Evolutionary conservation across 495 filamentous ascomycete genomes (phyloP), one percentile per base, ranked within the genome.

Genomic region (Hypoxylon cercidicola): DNA sequence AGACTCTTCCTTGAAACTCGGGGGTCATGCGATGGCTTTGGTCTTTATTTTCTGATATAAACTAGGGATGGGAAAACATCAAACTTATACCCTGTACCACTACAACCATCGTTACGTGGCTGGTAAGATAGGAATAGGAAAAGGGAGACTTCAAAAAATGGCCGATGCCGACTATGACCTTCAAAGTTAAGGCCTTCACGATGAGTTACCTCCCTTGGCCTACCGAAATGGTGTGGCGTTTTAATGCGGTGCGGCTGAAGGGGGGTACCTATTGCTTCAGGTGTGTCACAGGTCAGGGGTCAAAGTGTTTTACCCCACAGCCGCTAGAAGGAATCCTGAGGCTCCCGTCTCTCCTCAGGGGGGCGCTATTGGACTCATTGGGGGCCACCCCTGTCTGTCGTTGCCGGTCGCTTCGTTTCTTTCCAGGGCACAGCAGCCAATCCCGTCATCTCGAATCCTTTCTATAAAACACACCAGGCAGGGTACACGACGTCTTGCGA

Each of bases 201-300:
- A 28, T 7, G 25, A 28, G 25, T 28, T 28, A 28, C 25, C 25
- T 7, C 25, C 25, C 25, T 28, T 7, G 25, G 25, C 25, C 25
- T 7, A 3, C 25, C 7, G 7, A 46, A 44, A 55, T 54, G 32
- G 34, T 66, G 57, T 66, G 47, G 56, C 60, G 46, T 66, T 51
- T 55, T 52, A 16, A 62, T 61, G 65, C 60, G 62, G 72, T n/a
- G n/a, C n/a, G n/a, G n/a, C 65, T 64, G 67, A 64, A 52, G 60
- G 59, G 53, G 54, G 46, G 21, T 28, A 28, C 23, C 48, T 60
- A 30, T 54, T 81, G 80, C 79, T 66, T 81, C 81, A 82, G 71
- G 60, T 71, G 68, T 77, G 81, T 81, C 75, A 69, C 78, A 83
- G 71, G 73, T 79, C 81, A 78, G 75, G 81, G 79, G 70, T 75